Evolutionary conservation across 2,329 filamentous ascomycete genomes (phyloP), one percentile per base, ranked within the genome.

Genomic region (Acephala macrosclerotiorum): DNA sequence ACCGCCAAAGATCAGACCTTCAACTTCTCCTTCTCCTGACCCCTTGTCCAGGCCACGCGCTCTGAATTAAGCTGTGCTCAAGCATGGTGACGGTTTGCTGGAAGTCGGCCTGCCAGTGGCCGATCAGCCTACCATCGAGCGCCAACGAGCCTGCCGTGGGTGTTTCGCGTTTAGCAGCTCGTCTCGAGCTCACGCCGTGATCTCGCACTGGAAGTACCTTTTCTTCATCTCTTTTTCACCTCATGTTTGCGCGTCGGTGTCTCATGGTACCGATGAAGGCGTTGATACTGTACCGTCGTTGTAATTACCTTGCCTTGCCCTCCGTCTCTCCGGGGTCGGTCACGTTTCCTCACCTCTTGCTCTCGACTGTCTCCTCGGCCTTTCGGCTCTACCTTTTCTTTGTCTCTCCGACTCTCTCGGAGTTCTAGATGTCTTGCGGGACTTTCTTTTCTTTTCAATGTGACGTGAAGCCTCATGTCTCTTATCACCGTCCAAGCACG

Each of bases 31-130:
- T 42, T 29, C 60, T 26, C 60, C 51, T 57, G 25, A 35, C 60
- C 60, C 60, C 60, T 57, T 56, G 60, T 57, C 60, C 18, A 16
- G n/a, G 14, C 49, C 36, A 62, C 35, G 60, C 60, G 49, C 49
- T 35, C 11, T 55, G 38, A 22, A 62, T 25, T 56, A 42, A 11
- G 40, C 47, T 33, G 51, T 62, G 60, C 60, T 36, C 45, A 49
- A 56, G 36, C 16, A 56, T 42, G 42, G 35, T 61, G 16, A 49
- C 29, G 49, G 45, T 53, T 33, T 53, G 26, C 26, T 53, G 25
- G 49, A 53, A 53, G 22, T 29, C 14, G 49, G 25, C 25, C 11
- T 16, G 6, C 36, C 26, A 49, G 29, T 12, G 58, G 26, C 16
- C 26, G 45, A n/a, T 36, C 14, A 61, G 40, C 14, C 45, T 14